Conservation (phyloP, 345 rosid species). For the Euclidium syriacum region DNA sequence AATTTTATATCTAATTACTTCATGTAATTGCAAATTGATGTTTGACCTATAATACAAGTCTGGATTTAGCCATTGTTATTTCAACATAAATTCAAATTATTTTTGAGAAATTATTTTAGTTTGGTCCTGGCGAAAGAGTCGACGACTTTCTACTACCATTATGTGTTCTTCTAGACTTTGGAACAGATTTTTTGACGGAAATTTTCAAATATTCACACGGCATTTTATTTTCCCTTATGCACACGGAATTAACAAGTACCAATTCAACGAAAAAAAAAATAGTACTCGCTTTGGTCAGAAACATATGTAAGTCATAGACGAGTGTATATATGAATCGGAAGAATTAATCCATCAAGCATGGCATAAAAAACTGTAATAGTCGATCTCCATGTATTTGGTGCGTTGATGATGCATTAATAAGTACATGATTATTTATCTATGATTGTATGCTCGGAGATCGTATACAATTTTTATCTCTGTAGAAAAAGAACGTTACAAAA, state of each 20-base stretch:
- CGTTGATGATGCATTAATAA: no score
- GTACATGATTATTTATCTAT: no score
- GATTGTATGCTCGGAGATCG: no score
- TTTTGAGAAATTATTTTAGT: background rate
- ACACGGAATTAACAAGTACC: background rate
- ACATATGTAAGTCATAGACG: no score
- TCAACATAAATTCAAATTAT: background rate
- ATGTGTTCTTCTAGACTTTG: background rate
- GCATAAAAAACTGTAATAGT: no score
- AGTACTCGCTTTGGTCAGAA: background rate
- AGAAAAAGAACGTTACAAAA: background rate
- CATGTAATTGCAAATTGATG: background rate
- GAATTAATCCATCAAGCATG: background rate
- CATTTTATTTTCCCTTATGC: no score
- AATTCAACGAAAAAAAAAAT: background rate
- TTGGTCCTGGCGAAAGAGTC: background rate
- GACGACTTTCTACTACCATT: background rate
- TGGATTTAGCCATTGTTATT: background rate
- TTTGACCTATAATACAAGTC: background rate
- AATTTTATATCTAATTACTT: background rate
- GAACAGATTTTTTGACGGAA: background rate
- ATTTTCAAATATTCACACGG: constrained; percentile 7
- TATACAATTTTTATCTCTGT: no score
- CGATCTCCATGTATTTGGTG: no score
- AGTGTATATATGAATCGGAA: no score